Evolutionary conservation across 2,329 filamentous ascomycete species (phyloP), one percentile per base, ranked within the genome.

Genomic region (Fusarium sp.): DNA sequence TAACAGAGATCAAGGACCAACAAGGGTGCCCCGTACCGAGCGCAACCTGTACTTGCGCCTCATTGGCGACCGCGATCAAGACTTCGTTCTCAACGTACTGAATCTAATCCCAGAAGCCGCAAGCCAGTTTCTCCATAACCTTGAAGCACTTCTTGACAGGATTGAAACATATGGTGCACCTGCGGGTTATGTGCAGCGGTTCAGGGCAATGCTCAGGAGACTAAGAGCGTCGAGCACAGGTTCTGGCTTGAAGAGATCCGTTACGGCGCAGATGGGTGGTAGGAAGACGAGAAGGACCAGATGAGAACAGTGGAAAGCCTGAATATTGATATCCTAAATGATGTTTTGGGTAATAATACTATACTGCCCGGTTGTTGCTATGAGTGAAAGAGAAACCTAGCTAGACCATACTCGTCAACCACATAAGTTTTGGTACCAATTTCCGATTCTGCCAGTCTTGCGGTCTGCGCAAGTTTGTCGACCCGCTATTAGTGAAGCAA

Each of bases 11-110:
- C 72, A 77, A 18, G 79, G 80, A 29, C 67, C 72, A 1, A 73
- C 74, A 4, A 57, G 70, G 2, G 73, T 68, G 3, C 75, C 75
- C 2, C 57, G 67, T 2, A 45, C 51, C 53, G 79, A 83, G 32
- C 79, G 81, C 7, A 86, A 86, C 62, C 79, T 88, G 11, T 88
- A 85, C 75, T 74, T 79, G 44, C 77, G 79, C 18, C 81, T 88
- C 27, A 78, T 88, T 2, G 84, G 85, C 11, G 81, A 82, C 44
- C 72, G 72, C 10, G 81, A 84, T 53, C 69, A 72, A 7, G 78
- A 79, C 69, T 88, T 88, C 66, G 78, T 85, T 41, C 72, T 87
- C 34, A 81, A 79, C 37, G 79, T 82, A 10, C 79, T 88, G 6
- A 75, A 74, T 18, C 74, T 81, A 24, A 76, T 86, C 3, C 83